These are phyloP conservation scores for Trichosporon coremiiforme DNA, from an alignment of 1,284 basidiomycete species.

Conservation along the genomic window DNA sequence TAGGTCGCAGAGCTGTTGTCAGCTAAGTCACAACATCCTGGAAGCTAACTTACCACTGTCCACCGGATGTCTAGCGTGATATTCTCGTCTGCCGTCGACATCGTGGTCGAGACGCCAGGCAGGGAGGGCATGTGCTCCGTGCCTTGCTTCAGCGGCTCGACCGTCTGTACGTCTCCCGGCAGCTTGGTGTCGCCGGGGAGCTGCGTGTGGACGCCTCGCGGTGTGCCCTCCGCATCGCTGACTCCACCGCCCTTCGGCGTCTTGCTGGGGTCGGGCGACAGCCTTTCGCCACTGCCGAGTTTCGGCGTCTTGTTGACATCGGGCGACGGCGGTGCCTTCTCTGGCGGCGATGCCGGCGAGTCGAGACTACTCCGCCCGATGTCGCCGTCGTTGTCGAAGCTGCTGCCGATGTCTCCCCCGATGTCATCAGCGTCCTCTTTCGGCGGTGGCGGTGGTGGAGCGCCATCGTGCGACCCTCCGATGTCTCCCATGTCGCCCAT, in stretches of 20 bases:
- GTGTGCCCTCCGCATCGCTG: slow-evolving; percentile 13
- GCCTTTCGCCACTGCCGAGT: not conserved
- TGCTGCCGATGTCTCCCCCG: too few species aligned
- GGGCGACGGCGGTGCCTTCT: not conserved
- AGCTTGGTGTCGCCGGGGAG: slow-evolving; percentile 4
- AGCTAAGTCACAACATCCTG: not conserved
- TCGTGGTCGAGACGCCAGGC: slow-evolving; percentile 78
- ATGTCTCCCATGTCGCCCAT: slow-evolving; percentile 2
- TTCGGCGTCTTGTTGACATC: slow-evolving; percentile 23
- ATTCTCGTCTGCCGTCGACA: slow-evolving; percentile 78
- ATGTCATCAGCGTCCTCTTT: slow-evolving; percentile 32
- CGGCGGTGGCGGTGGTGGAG: slow-evolving; percentile 17
- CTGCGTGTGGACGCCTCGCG: not conserved
- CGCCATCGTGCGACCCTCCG: not conserved
- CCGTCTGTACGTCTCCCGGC: slow-evolving; percentile 8
- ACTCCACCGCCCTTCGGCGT: not conserved
- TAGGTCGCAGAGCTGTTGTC: slow-evolving; percentile 68
- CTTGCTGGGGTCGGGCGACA: not conserved
- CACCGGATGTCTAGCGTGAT: slow-evolving; percentile 94
- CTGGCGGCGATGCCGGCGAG: not conserved
- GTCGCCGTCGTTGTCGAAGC: too few species aligned
- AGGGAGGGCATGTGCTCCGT: slow-evolving; percentile 58
- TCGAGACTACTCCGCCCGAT: slow-evolving; percentile 21
- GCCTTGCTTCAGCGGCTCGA: slow-evolving; percentile 21
- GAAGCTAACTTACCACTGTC: slow-evolving; percentile 66